These are phyloP conservation scores for Silene latifolia DNA, from an alignment of 148 eudicot species.

Conservation along the genomic window DNA sequence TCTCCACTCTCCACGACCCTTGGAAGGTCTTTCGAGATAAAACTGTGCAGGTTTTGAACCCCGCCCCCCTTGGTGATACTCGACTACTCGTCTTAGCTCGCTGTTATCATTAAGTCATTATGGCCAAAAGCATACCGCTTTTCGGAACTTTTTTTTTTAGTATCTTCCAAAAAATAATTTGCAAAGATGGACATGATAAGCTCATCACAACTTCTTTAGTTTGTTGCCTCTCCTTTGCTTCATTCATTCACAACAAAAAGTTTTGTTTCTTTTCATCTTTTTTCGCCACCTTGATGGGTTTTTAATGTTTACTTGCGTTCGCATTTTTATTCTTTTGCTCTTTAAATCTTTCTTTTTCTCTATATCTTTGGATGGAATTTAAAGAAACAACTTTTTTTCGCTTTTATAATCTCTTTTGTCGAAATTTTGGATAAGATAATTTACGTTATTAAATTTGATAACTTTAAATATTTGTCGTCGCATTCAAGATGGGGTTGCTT, in stretches of 20 bases:
- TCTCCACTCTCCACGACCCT: too few relatives aligned
- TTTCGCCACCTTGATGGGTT: constrained; percentile 7
- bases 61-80: neutral
- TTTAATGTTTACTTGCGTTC: constrained; percentile 8
- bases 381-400: neutral
- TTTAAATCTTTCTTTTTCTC: neutral
- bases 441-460: neutral
- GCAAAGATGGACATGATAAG: neutral
- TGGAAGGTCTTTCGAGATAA: neutral
- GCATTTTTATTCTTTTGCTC: constrained; percentile 10
- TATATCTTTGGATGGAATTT: neutral
- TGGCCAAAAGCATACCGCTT: too few relatives aligned
- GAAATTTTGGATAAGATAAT: neutral
- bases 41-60: neutral
- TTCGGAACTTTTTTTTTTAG: neutral
- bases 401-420: neutral
- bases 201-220: neutral
- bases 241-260: neutral
- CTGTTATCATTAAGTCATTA: neutral
- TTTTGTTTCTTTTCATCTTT: neutral
- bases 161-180: neutral
- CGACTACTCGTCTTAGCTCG: neutral
- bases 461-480: neutral
- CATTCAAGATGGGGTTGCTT: too few relatives aligned
- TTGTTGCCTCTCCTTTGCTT: constrained; percentile 3